Conservation (phyloP, 768 basidiomycete genomes). For the Macrolepiota fuliginosa region DNA sequence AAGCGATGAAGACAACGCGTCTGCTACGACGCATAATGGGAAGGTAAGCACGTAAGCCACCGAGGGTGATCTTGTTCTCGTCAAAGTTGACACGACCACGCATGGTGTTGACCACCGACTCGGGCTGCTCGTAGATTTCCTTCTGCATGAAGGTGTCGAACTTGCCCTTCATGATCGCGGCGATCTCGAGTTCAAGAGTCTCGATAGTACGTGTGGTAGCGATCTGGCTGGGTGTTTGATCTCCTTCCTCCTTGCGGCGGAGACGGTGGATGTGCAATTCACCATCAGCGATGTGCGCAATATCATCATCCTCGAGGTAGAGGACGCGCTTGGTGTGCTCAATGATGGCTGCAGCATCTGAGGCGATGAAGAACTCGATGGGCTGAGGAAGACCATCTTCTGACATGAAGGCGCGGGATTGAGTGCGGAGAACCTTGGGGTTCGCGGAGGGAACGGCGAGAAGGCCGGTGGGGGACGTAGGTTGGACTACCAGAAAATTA, state of each 20-base stretch:
- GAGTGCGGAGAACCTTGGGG: conserved; percentile 86
- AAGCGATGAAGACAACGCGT: conserved; percentile 96
- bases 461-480: conserved; percentile 51
- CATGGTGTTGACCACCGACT: conserved; percentile 99
- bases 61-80: conserved; percentile 84
- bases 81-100: conserved; percentile 99
- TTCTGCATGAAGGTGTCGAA: conserved; percentile 99
- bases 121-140: conserved; percentile 99
- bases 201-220: conserved; percentile 91
- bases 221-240: conserved; percentile 53
- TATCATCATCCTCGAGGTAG: conserved; percentile 98
- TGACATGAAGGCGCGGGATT: conserved; percentile 97
- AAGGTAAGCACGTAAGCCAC: conserved; percentile 92
- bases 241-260: conserved; percentile 79
- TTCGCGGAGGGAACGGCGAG: conserved; percentile 65
- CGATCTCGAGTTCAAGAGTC: conserved; percentile 96
- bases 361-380: conserved; percentile 99
- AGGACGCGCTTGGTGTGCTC: conserved; percentile 99
- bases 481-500: conserved; percentile 31
- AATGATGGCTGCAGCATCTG: conserved; percentile 93
- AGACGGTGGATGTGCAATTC: conserved; percentile 99
- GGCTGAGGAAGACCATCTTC: conserved; percentile 98
- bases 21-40: conserved; percentile 94
- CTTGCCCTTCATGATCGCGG: conserved; percentile 99
- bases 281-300: conserved; percentile 95